Evolutionary conservation across 1,284 basidiomycete species (phyloP).

Genomic region (Meira nashicola): DNA sequence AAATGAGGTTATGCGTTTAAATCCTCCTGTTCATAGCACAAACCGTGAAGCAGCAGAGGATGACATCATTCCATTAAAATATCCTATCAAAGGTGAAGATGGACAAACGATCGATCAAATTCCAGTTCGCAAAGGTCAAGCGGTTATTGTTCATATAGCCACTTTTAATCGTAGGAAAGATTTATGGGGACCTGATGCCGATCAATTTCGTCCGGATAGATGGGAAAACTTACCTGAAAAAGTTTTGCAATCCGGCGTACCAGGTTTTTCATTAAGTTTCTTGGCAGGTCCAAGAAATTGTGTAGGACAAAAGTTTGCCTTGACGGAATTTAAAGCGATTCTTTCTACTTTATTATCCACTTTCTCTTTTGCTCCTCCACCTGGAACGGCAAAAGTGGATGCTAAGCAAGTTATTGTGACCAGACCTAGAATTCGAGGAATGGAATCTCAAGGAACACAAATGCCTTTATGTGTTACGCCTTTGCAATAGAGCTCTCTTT

Average conservation of each 20-base stretch:
- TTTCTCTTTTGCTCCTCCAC: not conserved
- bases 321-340: conserved; percentile 11
- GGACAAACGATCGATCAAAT: not conserved
- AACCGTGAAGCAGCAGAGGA: conserved; percentile 22
- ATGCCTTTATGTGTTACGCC: not conserved
- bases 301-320: conserved; percentile 38
- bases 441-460: not conserved
- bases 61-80: conserved; percentile 31
- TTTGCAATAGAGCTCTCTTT: not conserved
- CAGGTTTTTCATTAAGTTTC: conserved; percentile 28
- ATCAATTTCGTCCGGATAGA: conserved; percentile 33
- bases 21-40: conserved; percentile 32
- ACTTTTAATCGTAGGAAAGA: conserved; percentile 18
- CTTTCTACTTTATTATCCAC: not conserved
- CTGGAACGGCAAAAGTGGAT: not conserved
- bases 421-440: not conserved
- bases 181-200: conserved; percentile 38
- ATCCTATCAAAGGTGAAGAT: conserved; percentile 2
- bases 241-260: not conserved
- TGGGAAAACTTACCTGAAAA: conserved; percentile 25
- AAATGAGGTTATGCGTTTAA: conserved; percentile 33
- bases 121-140: conserved; percentile 1
- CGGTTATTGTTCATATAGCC: conserved; percentile 31
- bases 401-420: not conserved
- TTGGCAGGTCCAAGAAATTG: conserved; percentile 41